Conservation (phyloP, 805 yeast genomes). For the Zygosaccharomyces kombuchaensis region DNA sequence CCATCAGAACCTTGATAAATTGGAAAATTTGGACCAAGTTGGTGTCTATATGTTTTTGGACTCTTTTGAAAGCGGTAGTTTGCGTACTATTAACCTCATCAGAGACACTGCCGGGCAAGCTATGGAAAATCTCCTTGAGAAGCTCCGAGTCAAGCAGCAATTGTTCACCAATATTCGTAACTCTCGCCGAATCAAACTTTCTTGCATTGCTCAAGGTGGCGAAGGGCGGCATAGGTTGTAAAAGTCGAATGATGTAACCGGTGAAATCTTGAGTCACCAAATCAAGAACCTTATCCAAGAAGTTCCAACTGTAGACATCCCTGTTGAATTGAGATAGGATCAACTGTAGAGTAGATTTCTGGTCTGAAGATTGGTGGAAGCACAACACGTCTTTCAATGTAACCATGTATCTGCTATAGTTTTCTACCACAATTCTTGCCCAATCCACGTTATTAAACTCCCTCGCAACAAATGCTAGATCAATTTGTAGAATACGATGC, state of each 20-base stretch:
- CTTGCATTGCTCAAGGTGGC: constrained; percentile 27
- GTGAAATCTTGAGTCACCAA: constrained; percentile 51
- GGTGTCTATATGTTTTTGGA: constrained; percentile 25
- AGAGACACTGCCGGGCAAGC: constrained; percentile 21
- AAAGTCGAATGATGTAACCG: constrained; percentile 49
- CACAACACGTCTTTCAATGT: constrained; percentile 49
- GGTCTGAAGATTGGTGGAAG: constrained; percentile 26
- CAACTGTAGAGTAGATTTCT: constrained; percentile 24
- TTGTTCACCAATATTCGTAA: constrained; percentile 64
- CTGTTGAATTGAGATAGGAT: constrained; percentile 59
- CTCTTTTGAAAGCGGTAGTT: constrained; percentile 25
- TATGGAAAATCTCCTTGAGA: constrained; percentile 49
- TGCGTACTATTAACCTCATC: constrained; percentile 14
- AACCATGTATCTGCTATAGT: constrained; percentile 63
- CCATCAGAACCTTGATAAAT: constrained; percentile 27
- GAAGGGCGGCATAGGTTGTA: constrained; percentile 62
- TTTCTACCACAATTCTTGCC: constrained; percentile 62
- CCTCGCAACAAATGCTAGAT: constrained; percentile 71
- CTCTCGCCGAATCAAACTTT: constrained; percentile 20
- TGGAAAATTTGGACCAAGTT: constrained; percentile 19
- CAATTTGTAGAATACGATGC: constrained; percentile 50
- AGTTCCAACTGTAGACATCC: constrained; percentile 64
- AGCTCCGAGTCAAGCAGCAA: constrained; percentile 66
- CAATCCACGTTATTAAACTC: constrained; percentile 78
- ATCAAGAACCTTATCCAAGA: constrained; percentile 75